Evolutionary conservation across 139 green algal species (phyloP).

Genomic region (Pedinophyceae sp.): DNA sequence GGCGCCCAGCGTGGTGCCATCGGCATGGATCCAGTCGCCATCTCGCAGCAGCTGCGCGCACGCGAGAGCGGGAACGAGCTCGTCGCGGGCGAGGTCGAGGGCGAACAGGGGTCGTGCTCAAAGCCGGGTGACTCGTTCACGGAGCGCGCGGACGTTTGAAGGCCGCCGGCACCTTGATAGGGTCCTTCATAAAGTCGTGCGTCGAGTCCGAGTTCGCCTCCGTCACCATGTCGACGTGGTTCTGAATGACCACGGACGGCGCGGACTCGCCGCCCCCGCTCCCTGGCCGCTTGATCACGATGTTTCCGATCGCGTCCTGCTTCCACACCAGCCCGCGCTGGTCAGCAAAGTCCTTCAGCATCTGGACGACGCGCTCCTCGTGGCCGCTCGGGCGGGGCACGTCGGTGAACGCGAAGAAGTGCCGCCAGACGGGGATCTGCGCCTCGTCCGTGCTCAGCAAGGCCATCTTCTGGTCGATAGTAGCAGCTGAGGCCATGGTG

Average conservation of each 20-base stretch:
- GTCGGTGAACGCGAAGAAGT: neutral
- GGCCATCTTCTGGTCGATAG: no score
- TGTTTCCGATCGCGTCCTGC: slow-evolving; percentile 48
- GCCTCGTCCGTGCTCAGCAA: neutral
- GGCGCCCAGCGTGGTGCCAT: slow-evolving; percentile 51
- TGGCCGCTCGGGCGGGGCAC: neutral
- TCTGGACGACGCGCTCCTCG: slow-evolving; percentile 25
- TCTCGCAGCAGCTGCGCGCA: slow-evolving; percentile 25
- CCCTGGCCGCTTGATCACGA: slow-evolving; percentile 43
- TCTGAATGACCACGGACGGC: slow-evolving; percentile 45
- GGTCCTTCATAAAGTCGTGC: slow-evolving; percentile 44
- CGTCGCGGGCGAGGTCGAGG: no score
- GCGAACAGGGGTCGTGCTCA: no score
- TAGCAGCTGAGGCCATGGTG: no score
- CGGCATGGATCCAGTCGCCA: slow-evolving; percentile 45
- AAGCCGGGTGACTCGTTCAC: no score
- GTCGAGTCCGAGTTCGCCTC: slow-evolving; percentile 17
- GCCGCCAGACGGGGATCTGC: neutral
- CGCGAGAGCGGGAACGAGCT: no score
- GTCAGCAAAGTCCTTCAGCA: slow-evolving; percentile 40
- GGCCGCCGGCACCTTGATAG: no score
- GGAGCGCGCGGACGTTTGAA: no score
- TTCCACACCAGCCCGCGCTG: slow-evolving; percentile 24
- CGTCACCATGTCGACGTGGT: slow-evolving; percentile 53
- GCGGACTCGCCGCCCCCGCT: slow-evolving; percentile 36